These are phyloP conservation scores for Cornus suecica DNA, from an alignment of 148 eudicot genomes.

Conservation along the genomic window DNA sequence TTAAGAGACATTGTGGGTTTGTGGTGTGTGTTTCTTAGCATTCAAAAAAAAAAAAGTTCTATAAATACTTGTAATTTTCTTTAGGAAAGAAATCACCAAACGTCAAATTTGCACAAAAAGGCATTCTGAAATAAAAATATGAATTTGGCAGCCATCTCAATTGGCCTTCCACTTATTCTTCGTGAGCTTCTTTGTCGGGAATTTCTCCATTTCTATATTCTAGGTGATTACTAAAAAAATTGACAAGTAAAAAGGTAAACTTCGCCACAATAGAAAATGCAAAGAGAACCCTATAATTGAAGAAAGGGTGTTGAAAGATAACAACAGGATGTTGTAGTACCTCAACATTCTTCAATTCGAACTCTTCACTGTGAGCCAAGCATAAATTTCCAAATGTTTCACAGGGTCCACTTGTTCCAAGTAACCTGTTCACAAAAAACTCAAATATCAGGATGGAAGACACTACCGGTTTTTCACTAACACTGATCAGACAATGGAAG, in stretches of 20 bases:
- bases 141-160: not conserved
- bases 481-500: not conserved
- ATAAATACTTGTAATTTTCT: not conserved
- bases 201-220: not conserved
- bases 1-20: too few species aligned
- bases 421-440: conserved; percentile 45
- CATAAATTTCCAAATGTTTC: conserved; percentile 86
- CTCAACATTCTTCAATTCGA: conserved; percentile 90
- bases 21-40: too few species aligned
- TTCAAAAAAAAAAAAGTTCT: too few species aligned
- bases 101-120: not conserved
- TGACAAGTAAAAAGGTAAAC: too few species aligned
- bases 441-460: not conserved
- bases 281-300: not conserved
- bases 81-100: too few species aligned
- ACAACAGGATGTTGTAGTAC: conserved; percentile 26
- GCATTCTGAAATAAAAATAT: not conserved
- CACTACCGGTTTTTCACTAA: not conserved
- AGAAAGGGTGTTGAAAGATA: not conserved
- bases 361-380: conserved; percentile 77
- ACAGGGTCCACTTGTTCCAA: conserved; percentile 90
- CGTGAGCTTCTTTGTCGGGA: not conserved
- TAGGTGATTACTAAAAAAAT: not conserved
- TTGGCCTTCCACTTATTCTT: not conserved
- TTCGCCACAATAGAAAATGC: not conserved